These are phyloP conservation scores for Verticillium longisporum DNA, from an alignment of 2,329 filamentous ascomycete genomes.

Conservation along the genomic window DNA sequence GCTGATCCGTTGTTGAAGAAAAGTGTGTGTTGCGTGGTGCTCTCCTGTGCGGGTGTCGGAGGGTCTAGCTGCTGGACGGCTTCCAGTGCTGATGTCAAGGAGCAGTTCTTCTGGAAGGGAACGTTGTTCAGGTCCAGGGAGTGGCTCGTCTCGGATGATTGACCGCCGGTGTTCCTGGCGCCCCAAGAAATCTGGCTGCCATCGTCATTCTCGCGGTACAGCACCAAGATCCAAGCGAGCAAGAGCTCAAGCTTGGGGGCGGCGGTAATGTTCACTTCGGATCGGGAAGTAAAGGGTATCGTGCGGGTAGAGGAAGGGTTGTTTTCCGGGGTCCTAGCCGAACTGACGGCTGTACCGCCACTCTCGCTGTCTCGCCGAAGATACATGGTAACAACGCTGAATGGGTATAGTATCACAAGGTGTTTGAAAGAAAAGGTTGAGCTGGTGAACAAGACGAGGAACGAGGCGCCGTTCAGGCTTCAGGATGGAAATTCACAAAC, in stretches of 20 bases:
- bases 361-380: constrained; percentile 10
- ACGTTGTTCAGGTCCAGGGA: constrained; percentile 7
- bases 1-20: constrained; percentile 9
- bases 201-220: constrained; percentile 15
- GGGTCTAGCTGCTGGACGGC: constrained; percentile 5
- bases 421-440: neutral
- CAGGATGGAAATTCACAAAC: neutral
- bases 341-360: constrained; percentile 10
- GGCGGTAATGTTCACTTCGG: neutral
- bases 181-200: constrained; percentile 11
- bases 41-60: neutral
- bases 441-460: neutral
- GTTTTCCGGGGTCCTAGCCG: constrained; percentile 2
- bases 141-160: constrained; percentile 1
- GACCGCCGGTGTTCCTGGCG: constrained; percentile 1
- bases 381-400: constrained; percentile 8
- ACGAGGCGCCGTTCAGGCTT: neutral
- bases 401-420: neutral
- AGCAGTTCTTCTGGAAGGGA: constrained; percentile 10
- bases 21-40: constrained; percentile 3
- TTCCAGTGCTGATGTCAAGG: constrained; percentile 7
- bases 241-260: constrained; percentile 10
- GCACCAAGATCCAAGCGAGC: constrained; percentile 15
- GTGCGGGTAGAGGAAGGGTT: constrained; percentile 9
- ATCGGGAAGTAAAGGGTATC: constrained; percentile 2